Evolutionary conservation across 2,329 filamentous ascomycete species (phyloP).

Genomic region (Coniella vitis): DNA sequence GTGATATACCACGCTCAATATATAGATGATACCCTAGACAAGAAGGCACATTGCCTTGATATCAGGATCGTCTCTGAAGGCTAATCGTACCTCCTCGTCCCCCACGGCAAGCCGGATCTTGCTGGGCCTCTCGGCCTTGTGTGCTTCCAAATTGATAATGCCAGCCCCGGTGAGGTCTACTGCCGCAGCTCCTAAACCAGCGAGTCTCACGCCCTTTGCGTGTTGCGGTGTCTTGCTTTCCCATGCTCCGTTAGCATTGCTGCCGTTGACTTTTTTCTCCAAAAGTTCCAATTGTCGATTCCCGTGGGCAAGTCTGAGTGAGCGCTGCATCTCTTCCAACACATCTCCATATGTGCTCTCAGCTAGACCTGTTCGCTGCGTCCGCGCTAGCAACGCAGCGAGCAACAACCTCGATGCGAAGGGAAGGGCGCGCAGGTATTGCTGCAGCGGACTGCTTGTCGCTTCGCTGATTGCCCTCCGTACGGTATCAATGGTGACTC

Average conservation of each 20-base stretch:
- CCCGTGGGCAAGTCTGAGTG: constrained; percentile 54
- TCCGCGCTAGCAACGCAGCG: constrained; percentile 70
- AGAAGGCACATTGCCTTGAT: constrained; percentile 64
- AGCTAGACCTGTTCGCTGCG: constrained; percentile 73
- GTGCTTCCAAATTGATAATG: constrained; percentile 75
- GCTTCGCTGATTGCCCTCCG: constrained; percentile 94
- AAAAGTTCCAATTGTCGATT: constrained; percentile 57
- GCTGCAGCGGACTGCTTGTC: constrained; percentile 85
- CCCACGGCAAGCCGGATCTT: constrained; percentile 81
- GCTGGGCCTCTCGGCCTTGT: constrained; percentile 76
- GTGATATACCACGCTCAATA: neutral
- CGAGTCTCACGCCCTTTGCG: constrained; percentile 19
- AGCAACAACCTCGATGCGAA: constrained; percentile 80
- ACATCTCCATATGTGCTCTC: constrained; percentile 89
- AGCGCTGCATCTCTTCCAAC: constrained; percentile 72
- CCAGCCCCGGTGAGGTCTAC: constrained; percentile 82
- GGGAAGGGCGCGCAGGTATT: constrained; percentile 76
- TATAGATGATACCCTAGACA: constrained; percentile 18
- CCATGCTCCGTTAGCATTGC: neutral
- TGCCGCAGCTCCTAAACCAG: constrained; percentile 51
- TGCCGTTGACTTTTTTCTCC: constrained; percentile 17
- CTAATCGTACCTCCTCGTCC: constrained; percentile 84
- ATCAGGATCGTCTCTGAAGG: constrained; percentile 81
- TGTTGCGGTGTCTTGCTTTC: constrained; percentile 10
- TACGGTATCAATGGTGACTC: constrained; percentile 87